phyloP scores from a whole-genome alignment of 2,329 filamentous ascomycete genomes.

The Penicillium freii region DNA sequence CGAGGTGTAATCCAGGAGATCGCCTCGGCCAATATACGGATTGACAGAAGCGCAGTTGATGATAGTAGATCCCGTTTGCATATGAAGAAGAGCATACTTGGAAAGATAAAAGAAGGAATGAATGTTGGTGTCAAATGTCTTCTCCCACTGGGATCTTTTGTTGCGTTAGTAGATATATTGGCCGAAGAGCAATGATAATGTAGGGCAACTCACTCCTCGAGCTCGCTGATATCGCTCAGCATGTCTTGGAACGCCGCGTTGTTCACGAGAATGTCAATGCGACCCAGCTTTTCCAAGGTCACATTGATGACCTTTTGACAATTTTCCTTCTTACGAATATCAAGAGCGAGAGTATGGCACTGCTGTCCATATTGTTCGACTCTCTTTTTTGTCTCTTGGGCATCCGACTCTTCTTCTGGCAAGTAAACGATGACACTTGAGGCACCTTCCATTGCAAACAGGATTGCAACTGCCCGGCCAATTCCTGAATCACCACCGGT shows the following conservation, averaged over 20 bases:
- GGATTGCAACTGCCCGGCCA: constrained; percentile 69
- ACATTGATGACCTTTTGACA: constrained; percentile 69
- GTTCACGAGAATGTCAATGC: constrained; percentile 66
- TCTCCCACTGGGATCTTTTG: constrained; percentile 69
- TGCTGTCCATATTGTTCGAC: constrained; percentile 67
- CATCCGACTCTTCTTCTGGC: constrained; percentile 72
- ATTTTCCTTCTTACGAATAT: constrained; percentile 64
- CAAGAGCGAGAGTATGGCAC: constrained; percentile 62
- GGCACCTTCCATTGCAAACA: constrained; percentile 80
- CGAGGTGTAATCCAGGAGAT: constrained; percentile 78
- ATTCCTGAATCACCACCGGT: constrained; percentile 81
- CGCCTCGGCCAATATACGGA: constrained; percentile 75
- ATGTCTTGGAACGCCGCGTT: constrained; percentile 76
- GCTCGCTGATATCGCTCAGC: constrained; percentile 66
- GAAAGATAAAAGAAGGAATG: constrained; percentile 77
- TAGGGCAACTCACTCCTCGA: constrained; percentile 58
- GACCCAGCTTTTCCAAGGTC: constrained; percentile 63
- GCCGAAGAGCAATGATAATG: no score
- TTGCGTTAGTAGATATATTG: not conserved
- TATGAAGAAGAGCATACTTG: constrained; percentile 73
- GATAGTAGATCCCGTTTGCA: constrained; percentile 71
- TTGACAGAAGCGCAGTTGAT: constrained; percentile 87
- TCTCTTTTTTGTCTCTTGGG: constrained; percentile 67
- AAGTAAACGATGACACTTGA: constrained; percentile 71
- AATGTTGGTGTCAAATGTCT: constrained; percentile 81